Conservation (phyloP, 495 filamentous ascomycete genomes). For the Neurospora pannonica region DNA sequence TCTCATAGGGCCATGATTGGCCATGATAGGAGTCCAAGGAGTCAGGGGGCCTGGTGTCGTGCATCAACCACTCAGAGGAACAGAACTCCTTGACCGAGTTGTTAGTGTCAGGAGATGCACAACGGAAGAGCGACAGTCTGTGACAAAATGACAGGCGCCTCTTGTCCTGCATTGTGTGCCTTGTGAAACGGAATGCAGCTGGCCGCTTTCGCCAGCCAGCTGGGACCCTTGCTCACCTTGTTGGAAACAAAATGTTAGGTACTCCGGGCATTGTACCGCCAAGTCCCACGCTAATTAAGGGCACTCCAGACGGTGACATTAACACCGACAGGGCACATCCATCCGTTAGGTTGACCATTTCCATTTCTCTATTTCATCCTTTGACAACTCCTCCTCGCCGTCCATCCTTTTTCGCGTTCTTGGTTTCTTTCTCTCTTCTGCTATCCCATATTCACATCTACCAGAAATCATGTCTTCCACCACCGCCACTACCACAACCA, state of each 20-base stretch:
- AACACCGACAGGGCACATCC: not conserved
- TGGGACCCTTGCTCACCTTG: slow-evolving; percentile 3
- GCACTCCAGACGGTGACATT: not conserved
- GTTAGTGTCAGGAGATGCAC: not conserved
- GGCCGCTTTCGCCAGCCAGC: slow-evolving; percentile 10
- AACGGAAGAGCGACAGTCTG: not conserved
- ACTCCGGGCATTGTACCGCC: not conserved
- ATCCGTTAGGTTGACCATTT: not conserved
- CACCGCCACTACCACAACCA: not conserved
- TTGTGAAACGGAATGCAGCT: not conserved
- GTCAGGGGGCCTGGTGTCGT: not conserved
- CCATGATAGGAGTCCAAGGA: not conserved
- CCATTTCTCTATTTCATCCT: not conserved
- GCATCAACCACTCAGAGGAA: not conserved
- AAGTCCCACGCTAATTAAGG: not conserved
- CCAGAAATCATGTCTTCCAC: not conserved
- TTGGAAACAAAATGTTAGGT: not conserved
- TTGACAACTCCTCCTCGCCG: not conserved
- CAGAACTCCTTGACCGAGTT: not conserved
- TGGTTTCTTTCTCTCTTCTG: slow-evolving; percentile 28
- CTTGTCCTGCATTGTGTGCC: not conserved
- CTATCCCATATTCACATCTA: slow-evolving; percentile 5
- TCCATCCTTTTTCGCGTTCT: slow-evolving; percentile 4
- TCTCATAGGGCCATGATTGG: not conserved
- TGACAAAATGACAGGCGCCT: not conserved